phyloP scores from a whole-genome alignment of 2,329 filamentous ascomycete species.

The Aotearoamyces nothofagi region DNA sequence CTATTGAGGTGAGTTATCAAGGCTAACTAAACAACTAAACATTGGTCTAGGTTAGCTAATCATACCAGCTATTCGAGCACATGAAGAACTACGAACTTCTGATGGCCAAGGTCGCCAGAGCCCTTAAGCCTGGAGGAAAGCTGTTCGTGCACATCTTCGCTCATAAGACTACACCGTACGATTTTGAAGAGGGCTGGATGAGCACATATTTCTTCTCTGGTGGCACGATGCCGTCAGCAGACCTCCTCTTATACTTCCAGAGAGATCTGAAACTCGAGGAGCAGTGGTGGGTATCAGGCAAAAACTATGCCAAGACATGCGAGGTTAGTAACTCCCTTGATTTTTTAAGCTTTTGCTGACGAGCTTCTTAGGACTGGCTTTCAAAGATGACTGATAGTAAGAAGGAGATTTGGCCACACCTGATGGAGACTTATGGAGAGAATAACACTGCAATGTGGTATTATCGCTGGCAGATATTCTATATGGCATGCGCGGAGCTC shows the following conservation, averaged over 20 bases:
- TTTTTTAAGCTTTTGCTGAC: constrained; percentile 4
- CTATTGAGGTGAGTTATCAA: constrained; percentile 41
- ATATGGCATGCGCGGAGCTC: constrained; percentile 55
- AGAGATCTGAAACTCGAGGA: constrained; percentile 39
- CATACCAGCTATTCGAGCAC: constrained; percentile 50
- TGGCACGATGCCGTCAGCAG: constrained; percentile 55
- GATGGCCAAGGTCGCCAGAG: constrained; percentile 43
- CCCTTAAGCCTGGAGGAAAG: constrained; percentile 47
- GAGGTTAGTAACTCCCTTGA: constrained; percentile 29
- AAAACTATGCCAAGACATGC: constrained; percentile 54
- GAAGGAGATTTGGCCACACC: constrained; percentile 44
- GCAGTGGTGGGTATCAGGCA: constrained; percentile 59
- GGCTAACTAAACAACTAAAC: no score
- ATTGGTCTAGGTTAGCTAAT: no score
- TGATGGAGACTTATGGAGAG: constrained; percentile 50
- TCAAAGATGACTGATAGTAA: constrained; percentile 42
- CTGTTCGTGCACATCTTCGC: constrained; percentile 56
- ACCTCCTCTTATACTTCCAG: constrained; percentile 54
- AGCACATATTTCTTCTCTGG: constrained; percentile 59
- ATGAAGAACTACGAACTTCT: constrained; percentile 63
- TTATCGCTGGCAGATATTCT: constrained; percentile 58
- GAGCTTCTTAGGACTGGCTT: constrained; percentile 38
- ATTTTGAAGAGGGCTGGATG: constrained; percentile 63
- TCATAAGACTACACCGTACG: constrained; percentile 50
- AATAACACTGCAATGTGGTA: constrained; percentile 46